Base-by-base conservation (phyloP, 768 basidiomycete genomes). In the Clitopilus hobsonii region DNA sequence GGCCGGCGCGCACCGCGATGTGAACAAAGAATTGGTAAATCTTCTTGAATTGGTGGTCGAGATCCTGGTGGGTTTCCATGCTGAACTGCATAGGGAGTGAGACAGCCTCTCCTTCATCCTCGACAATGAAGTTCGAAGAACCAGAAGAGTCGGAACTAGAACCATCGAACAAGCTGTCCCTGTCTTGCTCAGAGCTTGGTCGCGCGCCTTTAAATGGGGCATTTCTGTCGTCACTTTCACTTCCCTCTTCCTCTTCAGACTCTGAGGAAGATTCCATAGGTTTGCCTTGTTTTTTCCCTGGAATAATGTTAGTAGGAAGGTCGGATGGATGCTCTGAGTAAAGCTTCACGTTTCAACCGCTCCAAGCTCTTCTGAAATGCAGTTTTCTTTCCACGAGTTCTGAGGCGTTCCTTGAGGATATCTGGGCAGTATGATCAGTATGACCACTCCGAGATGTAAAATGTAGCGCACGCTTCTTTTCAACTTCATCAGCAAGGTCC, bases 11-110 rank as follows among this genome's bases (percentile, higher is more conserved):
- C 26, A 91, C 84, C 30, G 88, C 88, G 38, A 95, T 72, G 60
- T 94, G 85, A 11, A 94, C 89, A 59, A 94, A 89, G 25, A 94
- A 80, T 64, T 96, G 93, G 60, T 91, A 93, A 41, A 94, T 77
- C 32, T 88, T 85, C 71, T 93, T 94, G 80, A 93, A 92, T 58
- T 93, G 89, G 58, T 88, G 81, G 13, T 80, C 72, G 18, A 89
- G 74, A 61, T 91, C 88, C 64, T 92, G 84, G 65, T 88, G 86
- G 1, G 85, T 77, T 53, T 80, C 80, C 84, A 89, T 85, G 67
- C 90, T 93, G 71, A 91, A 96, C 61, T 87, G 82, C 51, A 76
- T 75, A 7, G 91, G 91, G n/a, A 92, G 74, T 29, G 77, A 69
- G 18, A 66, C 63, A 0, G 63, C 71, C 23, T 56, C 66, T 6